These are phyloP conservation scores for Ophiocordyceps australis DNA, from an alignment of 2,329 filamentous ascomycete genomes.

Conservation along the genomic window DNA sequence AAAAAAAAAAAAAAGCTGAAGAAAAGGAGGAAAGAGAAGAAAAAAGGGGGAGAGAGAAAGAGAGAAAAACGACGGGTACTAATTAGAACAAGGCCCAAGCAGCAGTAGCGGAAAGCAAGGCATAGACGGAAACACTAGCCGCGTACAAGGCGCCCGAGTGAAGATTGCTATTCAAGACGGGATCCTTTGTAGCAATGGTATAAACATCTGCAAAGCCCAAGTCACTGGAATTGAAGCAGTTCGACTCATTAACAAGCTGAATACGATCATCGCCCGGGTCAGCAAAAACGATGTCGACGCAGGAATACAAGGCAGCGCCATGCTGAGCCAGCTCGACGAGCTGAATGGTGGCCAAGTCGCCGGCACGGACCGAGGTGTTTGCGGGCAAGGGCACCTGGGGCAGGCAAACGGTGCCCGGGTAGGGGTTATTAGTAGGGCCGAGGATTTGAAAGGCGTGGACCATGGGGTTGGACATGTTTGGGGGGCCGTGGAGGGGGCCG, in stretches of 20 bases:
- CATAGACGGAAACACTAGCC: too few species aligned
- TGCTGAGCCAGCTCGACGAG: conserved; percentile 70
- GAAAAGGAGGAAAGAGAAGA: too few species aligned
- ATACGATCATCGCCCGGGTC: conserved; percentile 53
- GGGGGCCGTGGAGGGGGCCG: conserved; percentile 44
- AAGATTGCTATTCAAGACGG: too few species aligned
- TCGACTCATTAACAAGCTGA: conserved; percentile 53
- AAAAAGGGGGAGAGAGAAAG: too few species aligned
- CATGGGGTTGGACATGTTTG: conserved; percentile 79
- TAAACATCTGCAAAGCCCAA: conserved; percentile 66
- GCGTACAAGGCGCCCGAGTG: too few species aligned
- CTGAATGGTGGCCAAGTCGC: conserved; percentile 86
- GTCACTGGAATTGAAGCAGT: conserved; percentile 76
- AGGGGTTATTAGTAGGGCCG: conserved; percentile 69
- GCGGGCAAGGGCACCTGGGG: conserved; percentile 74
- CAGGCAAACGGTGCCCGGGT: conserved; percentile 74
- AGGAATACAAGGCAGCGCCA: conserved; percentile 75
- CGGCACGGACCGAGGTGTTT: conserved; percentile 50
- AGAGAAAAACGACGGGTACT: too few species aligned
- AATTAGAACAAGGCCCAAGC: too few species aligned
- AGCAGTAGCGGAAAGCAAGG: too few species aligned
- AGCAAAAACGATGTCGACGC: conserved; percentile 85
- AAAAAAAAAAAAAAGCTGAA: too few species aligned
- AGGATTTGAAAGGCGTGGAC: conserved; percentile 64
- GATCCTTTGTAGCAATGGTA: conserved; percentile 37